Percentiles rank a stretch among this genome's conserved stretches.
Conservation (phyloP, 2,329 filamentous ascomycete species). For the Phialophora expanda region DNA sequence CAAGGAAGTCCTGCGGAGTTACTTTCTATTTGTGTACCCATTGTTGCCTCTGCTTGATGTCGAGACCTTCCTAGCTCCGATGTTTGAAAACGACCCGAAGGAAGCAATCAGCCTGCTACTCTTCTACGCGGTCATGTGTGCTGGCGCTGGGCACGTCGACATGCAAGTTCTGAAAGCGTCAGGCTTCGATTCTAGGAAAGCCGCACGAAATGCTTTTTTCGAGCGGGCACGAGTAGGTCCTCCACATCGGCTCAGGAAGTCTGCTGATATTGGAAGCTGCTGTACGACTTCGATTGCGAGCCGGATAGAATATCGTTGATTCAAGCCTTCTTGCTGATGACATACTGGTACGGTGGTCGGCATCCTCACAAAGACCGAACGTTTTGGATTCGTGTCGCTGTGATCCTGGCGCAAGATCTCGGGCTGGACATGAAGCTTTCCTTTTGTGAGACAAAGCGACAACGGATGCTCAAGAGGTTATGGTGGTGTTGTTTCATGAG, state of each 20-base stretch:
- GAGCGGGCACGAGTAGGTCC: conserved; percentile 23
- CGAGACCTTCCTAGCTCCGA: conserved; percentile 62
- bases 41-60: conserved; percentile 86
- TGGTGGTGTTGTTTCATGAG: conserved; percentile 99
- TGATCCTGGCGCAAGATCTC: conserved; percentile 89
- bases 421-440: conserved; percentile 88
- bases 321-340: conserved; percentile 87
- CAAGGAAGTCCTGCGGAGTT: conserved; percentile 79
- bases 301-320: conserved; percentile 84
- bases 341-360: conserved; percentile 95
- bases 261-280: conserved; percentile 57
- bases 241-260: background rate
- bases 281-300: conserved; percentile 96
- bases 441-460: conserved; percentile 72
- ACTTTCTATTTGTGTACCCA: conserved; percentile 86
- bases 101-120: conserved; percentile 73
- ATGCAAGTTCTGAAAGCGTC: conserved; percentile 82
- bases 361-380: conserved; percentile 97
- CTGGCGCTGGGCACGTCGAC: conserved; percentile 83
- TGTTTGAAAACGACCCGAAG: conserved; percentile 59
- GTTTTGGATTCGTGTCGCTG: conserved; percentile 98
- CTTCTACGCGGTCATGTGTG: conserved; percentile 94
- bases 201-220: conserved; percentile 23
- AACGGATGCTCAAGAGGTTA: conserved; percentile 87
- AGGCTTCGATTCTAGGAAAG: conserved; percentile 42